Evolutionary conservation across 441 rosid genomes (phyloP), one percentile per base, ranked within the genome.

Genomic region (Gossypium trilobum): DNA sequence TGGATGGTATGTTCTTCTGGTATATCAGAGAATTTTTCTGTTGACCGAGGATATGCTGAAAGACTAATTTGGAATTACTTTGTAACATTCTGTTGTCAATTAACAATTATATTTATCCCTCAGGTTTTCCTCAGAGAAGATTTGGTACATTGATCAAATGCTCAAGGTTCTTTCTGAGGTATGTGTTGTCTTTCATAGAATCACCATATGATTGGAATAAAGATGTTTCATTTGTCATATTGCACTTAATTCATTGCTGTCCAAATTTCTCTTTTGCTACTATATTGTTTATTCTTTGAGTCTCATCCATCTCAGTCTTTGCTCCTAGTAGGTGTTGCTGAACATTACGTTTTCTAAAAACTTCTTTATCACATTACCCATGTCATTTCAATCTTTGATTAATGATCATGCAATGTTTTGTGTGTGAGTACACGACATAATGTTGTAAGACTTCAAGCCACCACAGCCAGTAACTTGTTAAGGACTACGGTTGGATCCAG

Each of bases 121-220:
- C 75, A 95, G 99, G 94, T 95, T 90, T 87, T 90, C 99, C 72
- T 90, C 92, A 0, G 97, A 95, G 77, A 95, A 95, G 82, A 84
- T 83, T 31, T 95, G 99, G 99, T 91, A 95, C 85, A 88, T 93
- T 75, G 97, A 91, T 83, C 98, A 93, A 88, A 95, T 95, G 98
- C 92, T 95, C 83, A 95, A 89, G 91, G 97, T 93, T 87, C 91
- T 95, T 60, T 85, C 94, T 6, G 93, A 95, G 99, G 99, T 93
- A 91, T 22, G 3, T 74, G 57, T 52, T 72, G 59, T 62, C 58
- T 22, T 67, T 76, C 70, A 48, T 62, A 65, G 64, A 16, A 58
- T 74, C 23, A 0, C 10, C 0, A 11, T 55, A 55, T 68, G 66
- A 60, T 39, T 71, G 60, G n/a, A 51, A 55, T 60, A 22, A 62